Percentiles rank a stretch among this genome's conserved stretches.
Evolutionary conservation across 495 filamentous ascomycete genomes (phyloP).

Genomic region (Barbatosphaeria neglecta): DNA sequence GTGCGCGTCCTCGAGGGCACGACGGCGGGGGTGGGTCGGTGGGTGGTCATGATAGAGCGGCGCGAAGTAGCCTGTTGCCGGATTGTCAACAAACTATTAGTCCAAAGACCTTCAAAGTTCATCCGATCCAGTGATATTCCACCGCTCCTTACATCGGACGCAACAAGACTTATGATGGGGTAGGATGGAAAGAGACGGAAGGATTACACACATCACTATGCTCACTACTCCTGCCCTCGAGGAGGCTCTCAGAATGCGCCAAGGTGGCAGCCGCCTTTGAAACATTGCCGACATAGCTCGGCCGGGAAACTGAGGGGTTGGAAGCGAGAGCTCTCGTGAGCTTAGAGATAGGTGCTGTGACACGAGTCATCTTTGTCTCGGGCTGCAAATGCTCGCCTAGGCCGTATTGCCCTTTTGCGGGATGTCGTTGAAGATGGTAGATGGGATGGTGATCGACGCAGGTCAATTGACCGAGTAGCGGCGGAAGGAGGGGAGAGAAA

Average conservation of each 20-base stretch:
- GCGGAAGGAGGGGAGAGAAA: not conserved
- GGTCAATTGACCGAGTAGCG: not conserved
- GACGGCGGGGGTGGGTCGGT: slow-evolving; percentile 18
- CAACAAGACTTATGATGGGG: too few relatives aligned
- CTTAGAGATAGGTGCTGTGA: slow-evolving; percentile 30
- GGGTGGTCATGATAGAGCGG: slow-evolving; percentile 19
- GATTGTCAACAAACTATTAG: slow-evolving; percentile 12
- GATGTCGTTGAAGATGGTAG: not conserved
- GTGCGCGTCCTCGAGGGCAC: slow-evolving; percentile 8
- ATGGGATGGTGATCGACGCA: not conserved
- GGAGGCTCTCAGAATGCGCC: slow-evolving; percentile 9
- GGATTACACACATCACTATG: slow-evolving; percentile 9
- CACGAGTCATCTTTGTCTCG: slow-evolving; percentile 17
- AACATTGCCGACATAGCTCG: slow-evolving; percentile 21
- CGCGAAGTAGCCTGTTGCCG: slow-evolving; percentile 12
- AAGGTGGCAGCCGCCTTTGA: slow-evolving; percentile 18
- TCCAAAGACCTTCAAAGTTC: not conserved
- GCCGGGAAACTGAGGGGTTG: slow-evolving; percentile 19
- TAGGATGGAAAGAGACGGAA: not conserved
- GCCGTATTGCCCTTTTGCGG: not conserved
- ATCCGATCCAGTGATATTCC: not conserved
- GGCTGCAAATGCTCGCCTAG: not conserved
- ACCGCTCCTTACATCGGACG: not conserved
- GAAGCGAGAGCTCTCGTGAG: slow-evolving; percentile 33
- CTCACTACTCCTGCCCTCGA: slow-evolving; percentile 5